Conservation (phyloP, 768 basidiomycete genomes). For the Solioccasus polychromus region DNA sequence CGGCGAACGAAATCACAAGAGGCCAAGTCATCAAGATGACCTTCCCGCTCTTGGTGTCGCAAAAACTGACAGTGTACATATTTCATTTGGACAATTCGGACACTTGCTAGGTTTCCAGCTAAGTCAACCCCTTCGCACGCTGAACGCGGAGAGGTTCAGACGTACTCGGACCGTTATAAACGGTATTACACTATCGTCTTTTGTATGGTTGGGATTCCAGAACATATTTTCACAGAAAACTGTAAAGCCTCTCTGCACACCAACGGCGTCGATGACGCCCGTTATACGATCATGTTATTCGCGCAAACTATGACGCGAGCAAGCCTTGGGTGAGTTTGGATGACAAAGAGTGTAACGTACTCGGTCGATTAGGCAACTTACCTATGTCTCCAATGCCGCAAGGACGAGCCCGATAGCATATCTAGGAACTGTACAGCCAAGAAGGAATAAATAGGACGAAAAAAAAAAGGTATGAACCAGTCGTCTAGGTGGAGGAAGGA, state of each 20-base stretch:
- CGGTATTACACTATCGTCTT: constrained; percentile 23
- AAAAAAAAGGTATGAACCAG: constrained; percentile 10
- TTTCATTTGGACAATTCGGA: too few relatives aligned
- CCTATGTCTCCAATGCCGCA: constrained; percentile 9
- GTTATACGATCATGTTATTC: constrained; percentile 46
- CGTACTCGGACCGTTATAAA: constrained; percentile 9
- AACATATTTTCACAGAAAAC: constrained; percentile 34
- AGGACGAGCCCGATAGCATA: not conserved
- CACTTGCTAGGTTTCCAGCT: constrained; percentile 46
- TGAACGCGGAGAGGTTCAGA: constrained; percentile 9
- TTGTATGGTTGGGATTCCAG: constrained; percentile 34
- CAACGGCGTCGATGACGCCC: constrained; percentile 28
- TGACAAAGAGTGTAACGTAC: not conserved
- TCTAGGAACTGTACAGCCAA: not conserved
- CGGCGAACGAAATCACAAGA: constrained; percentile 41
- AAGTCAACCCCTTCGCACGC: constrained; percentile 44
- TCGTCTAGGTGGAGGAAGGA: constrained; percentile 7
- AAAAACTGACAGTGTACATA: constrained; percentile 15
- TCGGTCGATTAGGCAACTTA: constrained; percentile 4
- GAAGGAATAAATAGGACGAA: not conserved
- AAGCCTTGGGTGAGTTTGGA: not conserved
- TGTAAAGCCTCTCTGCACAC: constrained; percentile 24
- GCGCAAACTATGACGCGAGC: constrained; percentile 38
- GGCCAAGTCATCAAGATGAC: constrained; percentile 48
- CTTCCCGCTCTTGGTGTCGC: constrained; percentile 42